Evolutionary conservation across 73 alveolate genomes (phyloP).

Genomic region (Paramecium bursaria): DNA sequence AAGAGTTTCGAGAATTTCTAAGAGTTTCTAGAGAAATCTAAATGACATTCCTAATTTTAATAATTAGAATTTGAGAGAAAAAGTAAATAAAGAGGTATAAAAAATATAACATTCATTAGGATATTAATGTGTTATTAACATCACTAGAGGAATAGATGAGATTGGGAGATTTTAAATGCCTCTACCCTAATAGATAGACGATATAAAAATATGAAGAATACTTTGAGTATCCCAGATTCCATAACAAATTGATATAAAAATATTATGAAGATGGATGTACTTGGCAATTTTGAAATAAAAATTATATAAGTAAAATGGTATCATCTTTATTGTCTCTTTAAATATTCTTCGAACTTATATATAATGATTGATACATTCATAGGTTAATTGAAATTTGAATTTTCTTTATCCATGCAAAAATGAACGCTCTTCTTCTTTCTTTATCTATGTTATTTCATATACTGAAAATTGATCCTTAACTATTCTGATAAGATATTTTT

Average conservation of each 20-base stretch:
- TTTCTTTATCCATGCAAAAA: background rate
- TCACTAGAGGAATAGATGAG: slow-evolving; percentile 33
- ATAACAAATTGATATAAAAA: slow-evolving; percentile 22
- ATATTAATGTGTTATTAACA: slow-evolving; percentile 2
- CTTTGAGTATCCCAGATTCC: slow-evolving; percentile 39
- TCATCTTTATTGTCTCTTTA: background rate
- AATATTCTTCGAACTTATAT: background rate
- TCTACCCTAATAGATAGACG: slow-evolving; percentile 35
- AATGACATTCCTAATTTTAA: slow-evolving; percentile 17
- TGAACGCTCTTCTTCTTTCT: background rate
- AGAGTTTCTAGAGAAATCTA: slow-evolving; percentile 4
- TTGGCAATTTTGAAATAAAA: slow-evolving; percentile 22
- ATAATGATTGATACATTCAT: background rate
- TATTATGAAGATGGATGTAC: slow-evolving; percentile 39
- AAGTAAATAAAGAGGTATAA: slow-evolving; percentile 11
- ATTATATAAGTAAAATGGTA: background rate
- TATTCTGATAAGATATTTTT: too few species aligned
- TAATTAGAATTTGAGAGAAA: background rate
- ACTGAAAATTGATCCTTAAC: too few species aligned
- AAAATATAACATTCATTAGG: background rate
- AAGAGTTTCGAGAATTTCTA: slow-evolving; percentile 1
- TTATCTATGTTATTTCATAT: too few species aligned
- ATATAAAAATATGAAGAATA: slow-evolving; percentile 15
- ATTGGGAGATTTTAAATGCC: slow-evolving; percentile 24
- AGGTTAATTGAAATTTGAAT: background rate